Percentiles rank a stretch among this genome's conserved stretches.
phyloP scores from a whole-genome alignment of 2,329 filamentous ascomycete species.

The Monosporascus sp. region DNA sequence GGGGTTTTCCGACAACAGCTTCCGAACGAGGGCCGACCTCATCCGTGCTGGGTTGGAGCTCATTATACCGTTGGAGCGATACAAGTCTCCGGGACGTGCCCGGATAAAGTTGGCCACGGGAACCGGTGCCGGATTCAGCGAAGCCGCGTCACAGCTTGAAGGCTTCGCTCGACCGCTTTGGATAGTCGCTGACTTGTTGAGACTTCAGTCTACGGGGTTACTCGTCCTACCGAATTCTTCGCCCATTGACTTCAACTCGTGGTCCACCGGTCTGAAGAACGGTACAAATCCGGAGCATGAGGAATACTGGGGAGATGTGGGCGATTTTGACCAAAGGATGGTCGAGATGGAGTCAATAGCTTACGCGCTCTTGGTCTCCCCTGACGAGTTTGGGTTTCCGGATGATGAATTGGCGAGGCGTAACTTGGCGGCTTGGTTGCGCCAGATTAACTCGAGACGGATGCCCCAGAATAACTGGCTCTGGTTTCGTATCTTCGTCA shows the following conservation, averaged over 20 bases:
- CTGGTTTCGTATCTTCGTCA: slow-evolving; percentile 47
- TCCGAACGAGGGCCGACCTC: no score
- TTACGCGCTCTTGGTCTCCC: slow-evolving; percentile 40
- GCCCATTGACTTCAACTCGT: slow-evolving; percentile 14
- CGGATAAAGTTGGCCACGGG: no score
- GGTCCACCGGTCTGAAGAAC: slow-evolving; percentile 25
- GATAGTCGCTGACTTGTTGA: no score
- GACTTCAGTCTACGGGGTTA: slow-evolving; percentile 24
- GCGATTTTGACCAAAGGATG: slow-evolving; percentile 45
- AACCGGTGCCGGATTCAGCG: no score
- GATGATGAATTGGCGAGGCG: slow-evolving; percentile 23
- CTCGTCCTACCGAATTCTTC: neutral
- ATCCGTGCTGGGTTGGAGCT: no score
- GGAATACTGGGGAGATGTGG: slow-evolving; percentile 43
- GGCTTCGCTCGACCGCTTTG: no score
- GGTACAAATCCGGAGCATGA: slow-evolving; percentile 28
- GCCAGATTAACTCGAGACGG: slow-evolving; percentile 34
- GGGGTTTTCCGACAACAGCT: no score
- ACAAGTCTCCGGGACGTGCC: no score
- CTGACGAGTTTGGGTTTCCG: slow-evolving; percentile 28
- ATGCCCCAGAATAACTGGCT: slow-evolving; percentile 47
- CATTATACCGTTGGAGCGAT: no score
- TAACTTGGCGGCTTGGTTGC: slow-evolving; percentile 36
- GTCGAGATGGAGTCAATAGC: slow-evolving; percentile 48
- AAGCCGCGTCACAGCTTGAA: no score